A percentile compares a stretch with the other conserved stretches of the same genome.
phyloP scores from a whole-genome alignment of 495 filamentous ascomycete genomes.

The Sordaria brevicollis region DNA sequence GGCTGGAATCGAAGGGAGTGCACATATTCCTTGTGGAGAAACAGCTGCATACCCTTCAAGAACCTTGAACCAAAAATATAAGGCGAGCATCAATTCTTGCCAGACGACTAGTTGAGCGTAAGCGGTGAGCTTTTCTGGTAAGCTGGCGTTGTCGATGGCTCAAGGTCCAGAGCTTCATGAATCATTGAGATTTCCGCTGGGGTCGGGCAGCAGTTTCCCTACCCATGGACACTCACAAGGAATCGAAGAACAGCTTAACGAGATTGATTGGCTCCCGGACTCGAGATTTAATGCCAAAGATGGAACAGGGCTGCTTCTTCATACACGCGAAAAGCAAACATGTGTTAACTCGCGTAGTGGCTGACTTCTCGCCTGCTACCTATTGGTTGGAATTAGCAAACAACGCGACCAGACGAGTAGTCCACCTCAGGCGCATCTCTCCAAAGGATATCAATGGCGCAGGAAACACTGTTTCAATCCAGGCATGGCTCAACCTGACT shows the following conservation, averaged over 20 bases:
- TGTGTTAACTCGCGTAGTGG: neutral
- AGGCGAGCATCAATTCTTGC: neutral
- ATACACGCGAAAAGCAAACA: neutral
- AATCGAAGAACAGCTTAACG: rapidly evolving
- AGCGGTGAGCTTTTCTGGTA: neutral
- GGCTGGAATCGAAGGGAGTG: too few species aligned
- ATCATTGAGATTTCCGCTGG: neutral
- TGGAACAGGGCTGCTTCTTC: neutral
- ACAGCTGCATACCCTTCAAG: too few species aligned
- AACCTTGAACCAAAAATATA: too few species aligned
- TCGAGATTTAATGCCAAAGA: neutral
- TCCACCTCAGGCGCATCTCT: too few species aligned
- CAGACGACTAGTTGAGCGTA: neutral
- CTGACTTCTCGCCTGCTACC: neutral
- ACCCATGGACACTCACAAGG: too few species aligned
- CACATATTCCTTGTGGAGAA: too few species aligned
- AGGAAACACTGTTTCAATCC: neutral
- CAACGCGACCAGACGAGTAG: too few species aligned
- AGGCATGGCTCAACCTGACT: too few species aligned
- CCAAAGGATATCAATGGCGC: neutral
- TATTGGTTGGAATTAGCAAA: neutral
- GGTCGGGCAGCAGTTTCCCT: too few species aligned
- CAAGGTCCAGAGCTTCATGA: neutral
- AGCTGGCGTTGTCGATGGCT: neutral
- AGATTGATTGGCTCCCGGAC: too few species aligned